Evolutionary conservation across 306 rosid genomes (phyloP), one percentile per base, ranked within the genome.

Genomic region (Ormosia semicastrata): DNA sequence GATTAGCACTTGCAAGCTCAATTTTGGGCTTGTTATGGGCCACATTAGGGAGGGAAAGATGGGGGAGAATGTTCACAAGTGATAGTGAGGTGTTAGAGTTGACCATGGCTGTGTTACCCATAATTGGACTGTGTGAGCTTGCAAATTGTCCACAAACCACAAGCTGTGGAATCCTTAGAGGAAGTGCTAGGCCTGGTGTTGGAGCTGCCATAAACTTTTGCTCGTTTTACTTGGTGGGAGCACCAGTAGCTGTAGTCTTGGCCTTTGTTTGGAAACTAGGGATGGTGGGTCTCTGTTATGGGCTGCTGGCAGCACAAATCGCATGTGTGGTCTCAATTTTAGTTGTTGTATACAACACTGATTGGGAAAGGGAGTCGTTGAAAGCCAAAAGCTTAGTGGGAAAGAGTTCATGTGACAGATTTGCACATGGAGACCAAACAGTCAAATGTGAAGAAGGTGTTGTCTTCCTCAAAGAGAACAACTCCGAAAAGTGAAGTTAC

Each of bases 71-170:
- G 30, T 89, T 89, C 85, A 87, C 88, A 3, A 81, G 56, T 50
- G 91, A 89, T 2, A 50, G 69, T 2, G 86, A 87, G 37, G 90
- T 89, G 71, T 14, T 89, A 12, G 80, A 87, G 79, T 49, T 89
- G 49, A 87, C 79, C 2, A 71, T 71, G 91, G 66, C 71, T 3
- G 87, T 89, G 32, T 74, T 89, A 29, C 93, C 93, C 0, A 89
- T 89, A 77, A 85, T 89, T 15, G 91, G 90, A 30, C 3, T 85
- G 2, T 89, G 93, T 40, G 93, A 89, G 80, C 12, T 89, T 9
- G 93, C 85, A 11, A 87, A 89, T 73, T 87, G 91, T 46, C 93
- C 91, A 2, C 93, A 89, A 49, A 89, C 93, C 5, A 87, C 93
- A 9, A 69, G 91, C 54, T 87, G 91, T 56, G 93, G 93, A 33